Evolutionary conservation across 129 eudicot species (phyloP), one percentile per base, ranked within the genome.

Genomic region (Lactuca saligna): DNA sequence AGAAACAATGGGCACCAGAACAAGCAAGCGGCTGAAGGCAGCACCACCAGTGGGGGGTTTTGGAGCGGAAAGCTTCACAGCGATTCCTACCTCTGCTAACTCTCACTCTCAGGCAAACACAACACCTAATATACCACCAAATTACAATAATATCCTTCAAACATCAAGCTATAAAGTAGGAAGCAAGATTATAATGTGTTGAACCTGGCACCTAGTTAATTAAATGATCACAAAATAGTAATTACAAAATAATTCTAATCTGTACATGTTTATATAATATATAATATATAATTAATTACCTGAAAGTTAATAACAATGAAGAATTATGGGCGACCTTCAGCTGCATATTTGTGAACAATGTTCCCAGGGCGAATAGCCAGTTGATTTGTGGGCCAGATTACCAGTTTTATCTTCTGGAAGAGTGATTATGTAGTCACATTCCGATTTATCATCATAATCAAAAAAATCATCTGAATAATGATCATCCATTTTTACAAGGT

Each of bases 341-440:
- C 88, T 12, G 95, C 95, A 71, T 75, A 82, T 82, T 78, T 85
- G 91, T 88, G 88, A 65, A 88, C 95, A 13, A 88, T 85, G 75
- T 86, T 77, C 34, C 91, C 91, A 44, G 82, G 83, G 17, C 91
- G 81, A 59, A 75, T 70, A 73, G 81, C 91, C 69, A 85, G 84
- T 76, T 85, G 86, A 69, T 85, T 88, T 88, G 73, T 82, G 74
- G 61, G 72, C 75, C 71, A 82, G 25, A 66, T 57, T 73, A 69
- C 91, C 82, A 14, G 82, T 57, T 71, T 88, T 85, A 76, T 88
- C 95, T 66, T 83, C 74, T 46, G 86, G 88, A 65, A 88, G 95
- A 62, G 88, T 82, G 46, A 58, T 61, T 6, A 77, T 83, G 63
- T 82, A 82, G 55, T 74, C 60, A 66, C 79, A 69, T 35, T 78